Conservation (phyloP, 306 rosid species). For the Cucurbita maxima region DNA sequence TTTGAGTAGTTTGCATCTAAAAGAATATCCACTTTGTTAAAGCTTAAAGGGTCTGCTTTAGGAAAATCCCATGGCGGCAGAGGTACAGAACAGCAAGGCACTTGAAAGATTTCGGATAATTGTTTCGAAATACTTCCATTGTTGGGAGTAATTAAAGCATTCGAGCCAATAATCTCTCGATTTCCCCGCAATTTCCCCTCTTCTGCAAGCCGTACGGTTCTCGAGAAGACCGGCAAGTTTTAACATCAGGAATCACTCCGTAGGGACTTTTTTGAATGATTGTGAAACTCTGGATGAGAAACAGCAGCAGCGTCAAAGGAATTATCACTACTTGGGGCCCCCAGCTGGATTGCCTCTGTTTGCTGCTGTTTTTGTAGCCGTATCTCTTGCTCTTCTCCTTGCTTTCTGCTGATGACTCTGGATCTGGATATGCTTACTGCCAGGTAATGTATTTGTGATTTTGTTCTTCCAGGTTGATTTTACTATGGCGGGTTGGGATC, state of each 20-base stretch:
- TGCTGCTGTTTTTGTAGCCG: conserved; percentile 4
- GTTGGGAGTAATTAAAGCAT: neutral
- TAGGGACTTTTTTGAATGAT: neutral
- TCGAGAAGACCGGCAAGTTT: neutral
- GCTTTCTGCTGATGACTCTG: neutral
- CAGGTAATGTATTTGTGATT: neutral
- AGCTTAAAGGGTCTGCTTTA: neutral
- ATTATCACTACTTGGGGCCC: conserved; percentile 1
- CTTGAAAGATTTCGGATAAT: neutral
- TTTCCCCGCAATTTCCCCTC: neutral
- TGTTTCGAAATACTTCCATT: neutral
- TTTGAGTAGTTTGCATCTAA: neutral
- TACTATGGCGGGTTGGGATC: neutral
- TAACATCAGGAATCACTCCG: neutral
- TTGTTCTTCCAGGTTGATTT: neutral
- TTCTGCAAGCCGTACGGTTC: neutral
- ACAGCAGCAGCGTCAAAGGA: neutral
- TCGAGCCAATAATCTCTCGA: neutral
- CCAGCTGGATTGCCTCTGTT: conserved; percentile 4
- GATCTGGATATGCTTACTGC: conserved; percentile 4
- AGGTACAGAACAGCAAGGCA: neutral
- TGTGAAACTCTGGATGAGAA: conserved; percentile 4
- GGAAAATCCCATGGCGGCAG: neutral
- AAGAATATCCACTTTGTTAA: neutral
- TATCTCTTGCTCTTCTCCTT: neutral